These are phyloP conservation scores for Teunomyces barrocoloradensis DNA, from an alignment of 805 yeast genomes.

Conservation along the genomic window DNA sequence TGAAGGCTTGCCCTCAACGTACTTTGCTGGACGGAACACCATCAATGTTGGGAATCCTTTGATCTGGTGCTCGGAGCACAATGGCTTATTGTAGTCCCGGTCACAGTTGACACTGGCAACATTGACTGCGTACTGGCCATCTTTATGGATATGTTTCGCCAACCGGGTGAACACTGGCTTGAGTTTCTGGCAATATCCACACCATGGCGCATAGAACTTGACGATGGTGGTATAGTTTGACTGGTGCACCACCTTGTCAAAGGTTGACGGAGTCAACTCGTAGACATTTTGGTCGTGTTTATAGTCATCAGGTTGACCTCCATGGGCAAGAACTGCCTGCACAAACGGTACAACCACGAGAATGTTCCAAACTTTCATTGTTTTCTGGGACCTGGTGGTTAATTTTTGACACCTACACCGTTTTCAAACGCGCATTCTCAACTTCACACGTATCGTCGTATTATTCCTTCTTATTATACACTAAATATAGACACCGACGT, in stretches of 20 bases:
- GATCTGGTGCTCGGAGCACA: constrained; percentile 66
- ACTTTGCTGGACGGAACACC: constrained; percentile 81
- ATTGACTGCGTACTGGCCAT: constrained; percentile 46
- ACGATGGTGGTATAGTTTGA: constrained; percentile 80
- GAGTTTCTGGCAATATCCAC: constrained; percentile 85
- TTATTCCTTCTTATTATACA: not conserved
- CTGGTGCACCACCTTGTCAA: constrained; percentile 61
- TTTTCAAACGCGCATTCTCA: not conserved
- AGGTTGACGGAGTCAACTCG: constrained; percentile 56
- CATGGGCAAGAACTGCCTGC: constrained; percentile 8
- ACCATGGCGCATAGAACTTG: constrained; percentile 97
- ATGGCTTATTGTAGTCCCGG: constrained; percentile 55
- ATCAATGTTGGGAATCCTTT: constrained; percentile 83
- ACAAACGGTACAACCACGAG: constrained; percentile 1
- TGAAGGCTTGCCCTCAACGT: constrained; percentile 22
- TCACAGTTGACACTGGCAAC: constrained; percentile 90
- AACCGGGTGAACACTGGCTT: constrained; percentile 63
- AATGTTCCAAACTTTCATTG: constrained; percentile 5
- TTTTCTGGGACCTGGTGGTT: not conserved
- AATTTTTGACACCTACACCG: not conserved
- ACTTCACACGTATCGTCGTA: not conserved
- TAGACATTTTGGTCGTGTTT: constrained; percentile 43
- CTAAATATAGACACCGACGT: constrained; percentile 43
- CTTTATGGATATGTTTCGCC: constrained; percentile 56
- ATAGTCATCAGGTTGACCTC: constrained; percentile 33